Evolutionary conservation across 1,284 basidiomycete species (phyloP).

Genomic region (Ganoderma meredithae): DNA sequence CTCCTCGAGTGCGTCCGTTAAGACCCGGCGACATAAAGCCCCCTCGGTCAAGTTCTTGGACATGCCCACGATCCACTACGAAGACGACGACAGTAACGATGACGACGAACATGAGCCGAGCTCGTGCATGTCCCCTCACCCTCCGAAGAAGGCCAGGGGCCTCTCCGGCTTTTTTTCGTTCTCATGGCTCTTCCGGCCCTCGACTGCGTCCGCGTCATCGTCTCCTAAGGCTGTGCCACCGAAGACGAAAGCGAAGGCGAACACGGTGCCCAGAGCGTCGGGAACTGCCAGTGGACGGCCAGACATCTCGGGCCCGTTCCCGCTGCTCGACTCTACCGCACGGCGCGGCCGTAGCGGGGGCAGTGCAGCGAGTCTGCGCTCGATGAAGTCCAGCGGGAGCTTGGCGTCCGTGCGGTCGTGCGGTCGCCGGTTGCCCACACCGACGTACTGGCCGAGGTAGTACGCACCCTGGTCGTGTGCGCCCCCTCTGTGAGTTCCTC

Average conservation of each 20-base stretch:
- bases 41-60: conserved; percentile 55
- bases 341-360: conserved; percentile 23
- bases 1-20: conserved; percentile 42
- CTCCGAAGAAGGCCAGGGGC: conserved; percentile 32
- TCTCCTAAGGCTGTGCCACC: conserved; percentile 10
- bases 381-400: conserved; percentile 37
- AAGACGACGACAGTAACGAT: conserved; percentile 37
- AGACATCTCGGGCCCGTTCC: conserved; percentile 46
- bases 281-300: conserved; percentile 32
- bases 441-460: conserved; percentile 41
- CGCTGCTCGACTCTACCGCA: conserved; percentile 41
- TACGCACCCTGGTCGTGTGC: conserved; percentile 8
- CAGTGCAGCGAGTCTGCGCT: conserved; percentile 37
- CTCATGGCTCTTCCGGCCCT: conserved; percentile 33
- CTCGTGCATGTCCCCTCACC: conserved; percentile 29
- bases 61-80: conserved; percentile 47
- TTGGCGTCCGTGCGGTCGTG: conserved; percentile 39
- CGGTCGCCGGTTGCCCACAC: conserved; percentile 41
- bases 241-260: conserved; percentile 10
- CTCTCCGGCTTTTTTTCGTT: conserved; percentile 34
- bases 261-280: conserved; percentile 10
- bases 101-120: conserved; percentile 24
- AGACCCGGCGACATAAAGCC: conserved; percentile 44
- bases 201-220: conserved; percentile 4
- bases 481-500: conserved; percentile 11